Conservation (phyloP, 805 yeast species). For the Yarrowia keelungensis region DNA sequence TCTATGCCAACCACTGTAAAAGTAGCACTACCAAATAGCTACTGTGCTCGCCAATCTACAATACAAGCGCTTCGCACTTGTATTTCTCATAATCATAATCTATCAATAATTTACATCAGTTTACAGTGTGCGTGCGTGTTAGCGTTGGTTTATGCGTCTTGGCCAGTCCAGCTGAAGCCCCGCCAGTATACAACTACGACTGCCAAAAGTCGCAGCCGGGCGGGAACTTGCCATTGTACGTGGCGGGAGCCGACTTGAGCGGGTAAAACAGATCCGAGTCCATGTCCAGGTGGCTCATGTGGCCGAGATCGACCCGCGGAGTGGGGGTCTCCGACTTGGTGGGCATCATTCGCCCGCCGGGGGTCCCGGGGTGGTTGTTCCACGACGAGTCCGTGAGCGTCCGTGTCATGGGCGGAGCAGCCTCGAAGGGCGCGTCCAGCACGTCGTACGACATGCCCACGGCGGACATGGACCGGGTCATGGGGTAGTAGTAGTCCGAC, state of each 20-base stretch:
- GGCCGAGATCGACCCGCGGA: slow-evolving; percentile 32
- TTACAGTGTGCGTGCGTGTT: slow-evolving; percentile 18
- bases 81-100: slow-evolving; percentile 24
- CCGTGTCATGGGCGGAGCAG: slow-evolving; percentile 36
- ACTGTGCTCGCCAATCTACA: no score
- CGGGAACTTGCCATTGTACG: slow-evolving; percentile 38
- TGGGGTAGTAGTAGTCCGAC: slow-evolving; percentile 40
- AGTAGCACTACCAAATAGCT: no score
- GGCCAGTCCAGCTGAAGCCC: slow-evolving; percentile 17
- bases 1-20: no score
- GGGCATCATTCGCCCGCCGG: slow-evolving; percentile 17
- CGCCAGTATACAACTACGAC: neutral
- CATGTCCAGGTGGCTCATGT: slow-evolving; percentile 31
- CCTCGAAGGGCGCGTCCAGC: slow-evolving; percentile 38
- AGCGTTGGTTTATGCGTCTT: slow-evolving; percentile 27
- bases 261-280: slow-evolving; percentile 28
- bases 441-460: slow-evolving; percentile 41
- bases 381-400: slow-evolving; percentile 38
- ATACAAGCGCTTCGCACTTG: no score
- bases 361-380: slow-evolving; percentile 30
- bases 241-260: slow-evolving; percentile 34
- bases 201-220: slow-evolving; percentile 38
- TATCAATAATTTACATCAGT: slow-evolving; percentile 35
- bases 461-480: slow-evolving; percentile 46
- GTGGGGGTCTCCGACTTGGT: slow-evolving; percentile 18